Base-by-base conservation (phyloP, 2,329 filamentous ascomycete genomes). In the Chrysoporthe puriensis region DNA sequence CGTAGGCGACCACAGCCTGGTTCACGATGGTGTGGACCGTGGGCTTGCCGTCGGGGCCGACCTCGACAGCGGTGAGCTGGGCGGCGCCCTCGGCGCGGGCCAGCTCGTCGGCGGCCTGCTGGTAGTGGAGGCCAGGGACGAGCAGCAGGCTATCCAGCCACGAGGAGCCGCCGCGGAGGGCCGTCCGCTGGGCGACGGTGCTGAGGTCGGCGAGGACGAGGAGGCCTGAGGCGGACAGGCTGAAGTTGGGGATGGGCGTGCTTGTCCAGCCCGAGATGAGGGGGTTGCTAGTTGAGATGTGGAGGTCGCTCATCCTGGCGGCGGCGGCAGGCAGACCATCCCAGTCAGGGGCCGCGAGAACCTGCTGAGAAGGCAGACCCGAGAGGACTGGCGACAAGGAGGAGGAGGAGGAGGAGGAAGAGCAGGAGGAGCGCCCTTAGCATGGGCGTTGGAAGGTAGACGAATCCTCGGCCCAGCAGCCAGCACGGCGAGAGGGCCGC, bases 81-180 rank as follows among this genome's bases (percentile, higher is more conserved):
- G 77, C 78, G 16, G 78, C 77, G 26, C 79, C 79, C 46, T 76
- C 77, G 66, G 83, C 80, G 2, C 79, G 76, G 68, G 80, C 80
- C 18, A 89, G 76, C 0, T 81, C 79, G 14, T 85, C 80, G 11
- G 86, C 86, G 4, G 83, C 80, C 71, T 89, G 86, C 71, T 90
- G 86, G 71, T 84, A 85, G 75, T 90, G 88, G 62, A 90, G 73
- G 0, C 88, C 88, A 0, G 88, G 88, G 1, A 85, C 86, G 2
- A 90, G 79, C 14, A 89, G 78, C 13, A 90, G 78, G 8, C 79
- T 78, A 73, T 90, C 88, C 0, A 87, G 77, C 79, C 84, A 85
- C 2, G 82, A 83, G 1, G 86, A 84, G 2, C 84, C 85, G 36
- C 87, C 87, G 2, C 81, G 83, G 57, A 89, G 79, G 18, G 81